Conservation (phyloP, 2,329 filamentous ascomycete genomes). For the Pyrenophora seminiperda region DNA sequence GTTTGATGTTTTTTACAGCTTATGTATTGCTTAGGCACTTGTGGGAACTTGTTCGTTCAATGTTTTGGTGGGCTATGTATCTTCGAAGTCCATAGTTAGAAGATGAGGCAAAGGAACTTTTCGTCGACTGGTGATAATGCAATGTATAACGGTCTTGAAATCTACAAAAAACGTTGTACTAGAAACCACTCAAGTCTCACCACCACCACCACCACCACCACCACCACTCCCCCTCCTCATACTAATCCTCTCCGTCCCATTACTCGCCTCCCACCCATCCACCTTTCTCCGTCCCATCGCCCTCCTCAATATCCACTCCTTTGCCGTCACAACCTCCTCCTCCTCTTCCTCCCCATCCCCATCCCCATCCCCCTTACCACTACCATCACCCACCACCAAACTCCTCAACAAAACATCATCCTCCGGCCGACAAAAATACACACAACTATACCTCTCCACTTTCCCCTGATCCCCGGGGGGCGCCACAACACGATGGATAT, state of each 20-base stretch:
- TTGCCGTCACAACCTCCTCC: slow-evolving; percentile 44
- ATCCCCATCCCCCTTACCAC: slow-evolving; percentile 35
- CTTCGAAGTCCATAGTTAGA: no score
- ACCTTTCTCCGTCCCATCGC: slow-evolving; percentile 40
- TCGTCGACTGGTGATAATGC: no score
- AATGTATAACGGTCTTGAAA: no score
- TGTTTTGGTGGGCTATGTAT: no score
- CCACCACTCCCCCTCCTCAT: slow-evolving; percentile 23
- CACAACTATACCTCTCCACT: slow-evolving; percentile 55
- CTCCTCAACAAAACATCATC: slow-evolving; percentile 33
- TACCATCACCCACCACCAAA: slow-evolving; percentile 36
- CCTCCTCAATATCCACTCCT: slow-evolving; percentile 52
- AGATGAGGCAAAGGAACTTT: no score
- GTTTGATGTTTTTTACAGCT: no score
- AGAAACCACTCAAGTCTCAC: slow-evolving; percentile 7
- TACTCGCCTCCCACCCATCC: slow-evolving; percentile 42
- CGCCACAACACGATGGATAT: slow-evolving; percentile 57
- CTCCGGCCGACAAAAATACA: slow-evolving; percentile 60
- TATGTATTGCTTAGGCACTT: no score
- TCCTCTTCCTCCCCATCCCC: slow-evolving; percentile 37
- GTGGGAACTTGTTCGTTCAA: no score
- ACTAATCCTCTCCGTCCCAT: slow-evolving; percentile 40
- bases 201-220: no score
- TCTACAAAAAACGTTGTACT: no score
- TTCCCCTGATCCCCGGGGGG: slow-evolving; percentile 54